A percentile compares a stretch with the other conserved stretches of the same genome.
These are phyloP conservation scores for Eucalyptus coolabah DNA, from an alignment of 345 rosid species.

Conservation along the genomic window DNA sequence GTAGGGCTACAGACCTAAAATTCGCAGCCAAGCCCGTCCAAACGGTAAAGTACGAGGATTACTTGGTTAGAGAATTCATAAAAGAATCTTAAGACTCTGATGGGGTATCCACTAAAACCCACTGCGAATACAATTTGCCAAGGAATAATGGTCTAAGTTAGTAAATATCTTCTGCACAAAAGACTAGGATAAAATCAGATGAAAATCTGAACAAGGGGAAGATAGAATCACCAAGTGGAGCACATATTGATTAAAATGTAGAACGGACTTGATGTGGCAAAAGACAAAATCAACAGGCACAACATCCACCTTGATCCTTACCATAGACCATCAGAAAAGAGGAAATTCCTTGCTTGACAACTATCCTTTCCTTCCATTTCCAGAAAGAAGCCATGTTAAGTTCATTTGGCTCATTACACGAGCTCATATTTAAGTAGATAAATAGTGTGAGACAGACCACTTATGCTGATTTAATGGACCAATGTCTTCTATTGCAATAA, in stretches of 20 bases:
- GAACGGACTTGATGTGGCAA: not conserved
- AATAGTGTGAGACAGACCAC: not conserved
- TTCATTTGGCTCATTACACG: not conserved
- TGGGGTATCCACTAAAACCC: not conserved
- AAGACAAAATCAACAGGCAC: not conserved
- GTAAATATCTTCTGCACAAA: not conserved
- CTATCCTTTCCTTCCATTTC: not conserved
- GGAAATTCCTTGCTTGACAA: not conserved
- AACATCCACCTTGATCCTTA: not conserved
- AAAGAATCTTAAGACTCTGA: not conserved
- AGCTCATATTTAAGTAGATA: not conserved
- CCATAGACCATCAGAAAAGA: not conserved
- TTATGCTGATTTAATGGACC: not conserved
- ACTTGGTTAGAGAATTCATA: not conserved
- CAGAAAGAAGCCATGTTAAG: not conserved
- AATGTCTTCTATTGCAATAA: not conserved
- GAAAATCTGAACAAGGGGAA: not conserved
- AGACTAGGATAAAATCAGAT: not conserved
- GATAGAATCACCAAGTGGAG: not conserved
- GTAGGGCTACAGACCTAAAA: not conserved
- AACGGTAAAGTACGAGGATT: not conserved
- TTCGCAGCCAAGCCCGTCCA: not conserved
- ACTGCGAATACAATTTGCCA: not conserved
- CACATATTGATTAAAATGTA: not conserved
- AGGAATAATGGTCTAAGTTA: not conserved